phyloP scores from a whole-genome alignment of 2,329 filamentous ascomycete genomes.

The Lachnellula cervina region DNA sequence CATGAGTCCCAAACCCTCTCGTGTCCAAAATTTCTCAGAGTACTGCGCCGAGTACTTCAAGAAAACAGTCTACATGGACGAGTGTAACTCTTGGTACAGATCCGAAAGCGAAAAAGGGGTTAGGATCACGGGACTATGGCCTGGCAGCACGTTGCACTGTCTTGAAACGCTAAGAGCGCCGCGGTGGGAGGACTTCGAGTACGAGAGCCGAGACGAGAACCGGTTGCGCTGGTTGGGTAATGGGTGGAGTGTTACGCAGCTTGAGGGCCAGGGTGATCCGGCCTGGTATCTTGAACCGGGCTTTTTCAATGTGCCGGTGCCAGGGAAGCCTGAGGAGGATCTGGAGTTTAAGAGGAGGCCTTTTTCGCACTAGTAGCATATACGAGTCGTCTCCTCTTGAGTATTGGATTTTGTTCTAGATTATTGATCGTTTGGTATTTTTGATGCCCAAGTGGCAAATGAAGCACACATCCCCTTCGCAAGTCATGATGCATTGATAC shows the following conservation, averaged over 20 bases:
- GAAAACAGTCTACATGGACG: constrained; percentile 45
- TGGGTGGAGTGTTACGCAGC: constrained; percentile 38
- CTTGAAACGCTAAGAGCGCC: constrained; percentile 46
- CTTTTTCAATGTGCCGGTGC: constrained; percentile 35
- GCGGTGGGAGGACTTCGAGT: constrained; percentile 49
- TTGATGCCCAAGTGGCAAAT: no score
- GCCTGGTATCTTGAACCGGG: constrained; percentile 39
- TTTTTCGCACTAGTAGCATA: constrained; percentile 32
- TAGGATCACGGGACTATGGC: constrained; percentile 40
- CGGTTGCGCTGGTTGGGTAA: constrained; percentile 39
- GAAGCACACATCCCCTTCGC: no score
- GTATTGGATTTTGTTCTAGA: not conserved
- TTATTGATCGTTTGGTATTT: no score
- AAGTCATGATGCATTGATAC: no score
- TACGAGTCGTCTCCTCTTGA: not conserved
- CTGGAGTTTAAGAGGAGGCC: constrained; percentile 32
- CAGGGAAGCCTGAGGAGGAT: constrained; percentile 35
- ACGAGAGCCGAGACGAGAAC: constrained; percentile 33
- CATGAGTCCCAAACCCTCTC: constrained; percentile 42
- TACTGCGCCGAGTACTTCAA: constrained; percentile 49
- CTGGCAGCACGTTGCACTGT: constrained; percentile 34
- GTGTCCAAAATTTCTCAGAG: constrained; percentile 46
- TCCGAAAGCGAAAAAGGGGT: constrained; percentile 35
- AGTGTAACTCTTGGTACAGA: constrained; percentile 30
- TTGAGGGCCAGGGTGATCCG: constrained; percentile 38